These are phyloP conservation scores for Pythium volutum DNA, from an alignment of 352 stramenopile species.

Conservation along the genomic window DNA sequence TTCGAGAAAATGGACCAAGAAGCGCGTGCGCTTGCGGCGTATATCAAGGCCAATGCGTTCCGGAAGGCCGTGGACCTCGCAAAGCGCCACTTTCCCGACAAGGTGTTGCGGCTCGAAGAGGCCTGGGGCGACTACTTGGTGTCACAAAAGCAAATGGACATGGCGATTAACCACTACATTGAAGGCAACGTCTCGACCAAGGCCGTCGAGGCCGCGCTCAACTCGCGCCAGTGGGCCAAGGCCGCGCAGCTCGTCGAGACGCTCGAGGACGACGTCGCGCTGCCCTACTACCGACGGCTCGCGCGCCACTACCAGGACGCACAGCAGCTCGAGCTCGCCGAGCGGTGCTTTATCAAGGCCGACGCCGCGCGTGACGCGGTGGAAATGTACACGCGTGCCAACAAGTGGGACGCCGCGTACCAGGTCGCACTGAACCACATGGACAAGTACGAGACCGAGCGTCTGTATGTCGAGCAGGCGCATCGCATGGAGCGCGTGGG, in stretches of 20 bases:
- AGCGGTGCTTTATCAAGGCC: conserved; percentile 92
- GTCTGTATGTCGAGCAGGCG: conserved; percentile 92
- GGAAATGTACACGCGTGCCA: conserved; percentile 93
- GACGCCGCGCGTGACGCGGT: conserved; percentile 87
- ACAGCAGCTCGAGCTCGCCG: conserved; percentile 80
- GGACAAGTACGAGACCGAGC: conserved; percentile 89
- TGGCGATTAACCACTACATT: conserved; percentile 97
- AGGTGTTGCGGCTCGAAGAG: conserved; percentile 90
- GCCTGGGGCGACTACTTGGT: conserved; percentile 93
- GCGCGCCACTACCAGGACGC: conserved; percentile 90
- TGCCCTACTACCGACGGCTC: conserved; percentile 88
- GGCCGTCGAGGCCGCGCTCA: conserved; percentile 90
- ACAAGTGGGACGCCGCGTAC: conserved; percentile 93
- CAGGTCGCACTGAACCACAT: conserved; percentile 91
- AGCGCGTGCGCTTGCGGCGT: conserved; percentile 85
- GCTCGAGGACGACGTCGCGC: conserved; percentile 85
- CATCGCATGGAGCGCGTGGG: conserved; percentile 88
- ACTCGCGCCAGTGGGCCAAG: conserved; percentile 92
- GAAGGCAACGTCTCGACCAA: conserved; percentile 92
- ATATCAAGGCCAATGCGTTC: conserved; percentile 92
- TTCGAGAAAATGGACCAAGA: conserved; percentile 94
- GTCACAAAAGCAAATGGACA: conserved; percentile 93
- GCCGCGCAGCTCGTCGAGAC: conserved; percentile 91
- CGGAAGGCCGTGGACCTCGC: conserved; percentile 92
- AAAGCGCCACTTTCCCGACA: conserved; percentile 87